phyloP scores from a whole-genome alignment of 2,329 filamentous ascomycete genomes.

The Penicillium sp. region DNA sequence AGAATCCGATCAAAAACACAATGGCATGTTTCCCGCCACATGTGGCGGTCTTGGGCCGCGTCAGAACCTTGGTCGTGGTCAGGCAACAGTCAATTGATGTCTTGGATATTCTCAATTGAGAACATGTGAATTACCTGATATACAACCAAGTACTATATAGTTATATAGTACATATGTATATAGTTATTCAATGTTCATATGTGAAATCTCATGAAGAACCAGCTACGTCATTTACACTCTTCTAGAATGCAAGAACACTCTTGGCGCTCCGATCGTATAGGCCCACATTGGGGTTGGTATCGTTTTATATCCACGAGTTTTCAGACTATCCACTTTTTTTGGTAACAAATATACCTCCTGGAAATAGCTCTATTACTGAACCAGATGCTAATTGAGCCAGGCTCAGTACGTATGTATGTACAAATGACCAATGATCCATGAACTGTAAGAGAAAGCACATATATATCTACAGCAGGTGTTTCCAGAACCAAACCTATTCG shows the following conservation, averaged over 20 bases:
- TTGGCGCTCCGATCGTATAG: conserved; percentile 1
- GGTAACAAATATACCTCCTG: too few species aligned
- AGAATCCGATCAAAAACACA: not conserved
- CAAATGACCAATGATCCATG: not conserved
- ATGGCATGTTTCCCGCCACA: conserved; percentile 1
- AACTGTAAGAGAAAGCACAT: not conserved
- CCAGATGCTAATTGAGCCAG: not conserved
- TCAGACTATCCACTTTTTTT: not conserved
- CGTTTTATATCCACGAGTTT: not conserved
- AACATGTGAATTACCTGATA: too few species aligned
- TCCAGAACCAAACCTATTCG: too few species aligned
- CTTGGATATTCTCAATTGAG: too few species aligned
- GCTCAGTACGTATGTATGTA: not conserved
- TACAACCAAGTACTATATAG: too few species aligned
- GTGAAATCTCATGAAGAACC: not conserved
- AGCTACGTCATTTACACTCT: not conserved
- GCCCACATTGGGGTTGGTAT: not conserved
- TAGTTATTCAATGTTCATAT: not conserved
- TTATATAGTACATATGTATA: too few species aligned
- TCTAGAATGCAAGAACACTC: not conserved
- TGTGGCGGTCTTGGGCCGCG: conserved; percentile 8
- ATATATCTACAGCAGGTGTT: not conserved
- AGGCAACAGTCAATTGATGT: conserved; percentile 1
- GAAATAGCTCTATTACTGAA: not conserved
- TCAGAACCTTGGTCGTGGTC: not conserved